Base-by-base conservation (phyloP, 345 rosid genomes). In the Hibiscus tridactylites region DNA sequence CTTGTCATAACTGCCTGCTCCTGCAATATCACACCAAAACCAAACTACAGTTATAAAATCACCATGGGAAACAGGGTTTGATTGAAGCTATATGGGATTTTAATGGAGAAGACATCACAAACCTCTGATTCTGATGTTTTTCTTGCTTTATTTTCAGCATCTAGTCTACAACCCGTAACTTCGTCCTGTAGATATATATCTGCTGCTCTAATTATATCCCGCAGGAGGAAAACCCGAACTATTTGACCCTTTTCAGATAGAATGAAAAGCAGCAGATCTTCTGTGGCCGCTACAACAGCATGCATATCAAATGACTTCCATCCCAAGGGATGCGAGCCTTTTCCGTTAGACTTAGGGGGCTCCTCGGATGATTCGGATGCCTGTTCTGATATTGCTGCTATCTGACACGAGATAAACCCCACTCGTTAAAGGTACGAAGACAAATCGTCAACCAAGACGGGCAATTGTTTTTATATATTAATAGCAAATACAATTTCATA, bases 341-440 rank as follows among this genome's bases (percentile, higher is more conserved):
- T 73, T 44, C 62, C 81, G 52, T 68, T 71, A 13, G 83, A 73
- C 19, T 77, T 74, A 59, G 80, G 65, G 44, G 66, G 71, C 49
- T 82, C 91, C 49, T 72, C 85, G 26, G 83, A 50, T 5, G 88
- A 77, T 21, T 67, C 84, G 66, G 96, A 84, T 33, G 91, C 81
- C 77, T 91, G 97, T 78, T 89, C 90, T 12, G 98, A 93, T 84
- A 95, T 95, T 16, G 97, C 99, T 63, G 86, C 86, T 74, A 92
- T 82, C 98, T 91, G 87, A 73, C 67, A 80, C 61, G 59, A 73
- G 42, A 61, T 42, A 39, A 44, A 71, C 24, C 1, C 1, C 72
- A 1, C 49, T 13, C 28, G 28, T 17, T 6, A 49, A 49, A 19
- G 42, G 44, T 16, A 44, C 24, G 33, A 46, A 1, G 54, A 53